Percentiles rank a stretch among this genome's conserved stretches.
These are phyloP conservation scores for Phallus indusiatus DNA, from an alignment of 768 basidiomycete species.

Conservation along the genomic window DNA sequence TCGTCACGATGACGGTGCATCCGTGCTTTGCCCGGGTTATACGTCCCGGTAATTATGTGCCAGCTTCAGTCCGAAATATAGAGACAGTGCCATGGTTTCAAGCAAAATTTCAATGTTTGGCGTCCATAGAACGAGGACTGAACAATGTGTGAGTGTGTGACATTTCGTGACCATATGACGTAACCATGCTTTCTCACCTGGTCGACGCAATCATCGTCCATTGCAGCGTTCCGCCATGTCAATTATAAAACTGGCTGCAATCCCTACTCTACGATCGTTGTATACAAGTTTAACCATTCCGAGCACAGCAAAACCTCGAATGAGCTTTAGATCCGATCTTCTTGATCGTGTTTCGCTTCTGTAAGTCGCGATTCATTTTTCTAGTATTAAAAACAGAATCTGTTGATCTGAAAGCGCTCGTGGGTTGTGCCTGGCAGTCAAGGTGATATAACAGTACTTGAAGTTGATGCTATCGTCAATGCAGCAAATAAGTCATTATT, in stretches of 20 bases:
- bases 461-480: slow-evolving; percentile 71
- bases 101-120: no score
- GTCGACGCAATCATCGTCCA: no score
- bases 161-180: no score
- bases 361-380: slow-evolving; percentile 31
- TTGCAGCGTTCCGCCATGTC: background rate
- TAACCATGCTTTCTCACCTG: no score
- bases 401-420: slow-evolving; percentile 1
- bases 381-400: background rate
- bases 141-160: no score
- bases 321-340: slow-evolving; percentile 28
- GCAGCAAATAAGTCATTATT: slow-evolving; percentile 68
- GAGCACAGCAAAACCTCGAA: slow-evolving; percentile 21
- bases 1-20: no score
- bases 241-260: slow-evolving; percentile 14
- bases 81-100: no score
- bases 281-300: slow-evolving; percentile 36
- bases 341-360: slow-evolving; percentile 57
- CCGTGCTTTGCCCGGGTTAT: no score
- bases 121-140: no score
- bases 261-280: slow-evolving; percentile 47
- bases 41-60: no score
- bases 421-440: slow-evolving; percentile 35
- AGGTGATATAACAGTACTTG: slow-evolving; percentile 67
- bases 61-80: no score